phyloP scores from a whole-genome alignment of 495 filamentous ascomycete genomes.

The Trichoderma gamsii region DNA sequence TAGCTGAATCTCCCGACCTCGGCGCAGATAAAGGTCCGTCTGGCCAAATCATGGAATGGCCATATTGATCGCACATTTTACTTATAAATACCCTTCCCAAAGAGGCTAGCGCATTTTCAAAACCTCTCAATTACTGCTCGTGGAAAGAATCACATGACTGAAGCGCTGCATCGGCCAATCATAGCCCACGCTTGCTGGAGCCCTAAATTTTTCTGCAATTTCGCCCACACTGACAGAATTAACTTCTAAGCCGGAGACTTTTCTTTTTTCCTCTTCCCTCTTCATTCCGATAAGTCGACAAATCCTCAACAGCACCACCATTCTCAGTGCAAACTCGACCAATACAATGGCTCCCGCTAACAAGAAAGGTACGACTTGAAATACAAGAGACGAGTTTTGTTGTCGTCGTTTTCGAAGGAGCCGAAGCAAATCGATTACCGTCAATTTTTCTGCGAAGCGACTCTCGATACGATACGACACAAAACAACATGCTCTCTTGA shows the following conservation, averaged over 20 bases:
- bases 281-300: conserved; percentile 12
- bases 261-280: neutral
- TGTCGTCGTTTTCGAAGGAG: neutral
- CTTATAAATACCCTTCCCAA: conserved; percentile 8
- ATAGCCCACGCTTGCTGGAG: conserved; percentile 8
- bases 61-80: conserved; percentile 4
- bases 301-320: neutral
- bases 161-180: neutral
- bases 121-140: neutral
- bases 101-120: neutral
- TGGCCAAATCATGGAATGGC: conserved; percentile 15
- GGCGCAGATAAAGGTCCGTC: neutral
- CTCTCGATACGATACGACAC: neutral
- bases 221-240: neutral
- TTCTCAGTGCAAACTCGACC: conserved; percentile 6
- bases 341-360: conserved; percentile 15
- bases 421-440: neutral
- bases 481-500: conserved; percentile 20
- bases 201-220: neutral
- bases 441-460: neutral
- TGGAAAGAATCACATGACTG: neutral
- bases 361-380: conserved; percentile 61
- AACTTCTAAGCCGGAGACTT: neutral
- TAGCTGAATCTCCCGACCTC: neutral
- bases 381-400: neutral